phyloP scores from a whole-genome alignment of 2,329 filamentous ascomycete species.

The Aspergillus quadrilineatus region DNA sequence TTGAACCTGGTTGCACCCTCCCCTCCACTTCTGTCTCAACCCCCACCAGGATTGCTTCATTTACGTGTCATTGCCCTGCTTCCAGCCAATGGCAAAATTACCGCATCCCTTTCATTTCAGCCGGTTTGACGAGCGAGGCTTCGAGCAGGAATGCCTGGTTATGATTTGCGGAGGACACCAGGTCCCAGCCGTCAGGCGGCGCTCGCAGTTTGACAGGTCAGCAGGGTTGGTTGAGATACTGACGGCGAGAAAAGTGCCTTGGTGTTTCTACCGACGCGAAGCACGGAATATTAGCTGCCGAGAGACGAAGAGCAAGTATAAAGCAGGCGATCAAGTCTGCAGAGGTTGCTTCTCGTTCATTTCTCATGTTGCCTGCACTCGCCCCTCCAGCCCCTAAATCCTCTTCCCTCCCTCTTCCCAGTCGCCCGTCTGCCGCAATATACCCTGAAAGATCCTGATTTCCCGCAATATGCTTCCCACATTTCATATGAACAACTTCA shows the following conservation, averaged over 20 bases:
- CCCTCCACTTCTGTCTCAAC: too few relatives aligned
- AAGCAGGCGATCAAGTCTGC: conserved; percentile 8
- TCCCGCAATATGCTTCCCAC: conserved; percentile 11
- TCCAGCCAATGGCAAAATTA: too few relatives aligned
- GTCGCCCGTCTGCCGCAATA: background rate
- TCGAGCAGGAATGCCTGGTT: too few relatives aligned
- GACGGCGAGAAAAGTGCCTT: conserved; percentile 9
- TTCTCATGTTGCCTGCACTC: conserved; percentile 1
- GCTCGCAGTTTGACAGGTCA: background rate
- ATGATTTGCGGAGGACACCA: too few relatives aligned
- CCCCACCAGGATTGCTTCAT: too few relatives aligned
- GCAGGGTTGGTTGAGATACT: conserved; percentile 5
- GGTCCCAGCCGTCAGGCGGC: too few relatives aligned
- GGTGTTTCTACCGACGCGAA: conserved; percentile 7
- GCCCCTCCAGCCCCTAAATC: conserved; percentile 3
- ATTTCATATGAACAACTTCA: conserved; percentile 12
- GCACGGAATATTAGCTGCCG: conserved; percentile 8
- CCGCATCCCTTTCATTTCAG: too few relatives aligned
- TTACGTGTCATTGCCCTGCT: too few relatives aligned
- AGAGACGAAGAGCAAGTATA: conserved; percentile 13
- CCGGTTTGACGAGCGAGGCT: too few relatives aligned
- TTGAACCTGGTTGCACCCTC: too few relatives aligned
- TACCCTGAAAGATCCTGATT: conserved; percentile 1
- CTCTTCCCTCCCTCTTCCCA: conserved; percentile 5
- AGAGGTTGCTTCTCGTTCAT: conserved; percentile 7